These are phyloP conservation scores for Musa schizocarpa DNA, from an alignment of 176 grass and related monocot species.

Conservation along the genomic window DNA sequence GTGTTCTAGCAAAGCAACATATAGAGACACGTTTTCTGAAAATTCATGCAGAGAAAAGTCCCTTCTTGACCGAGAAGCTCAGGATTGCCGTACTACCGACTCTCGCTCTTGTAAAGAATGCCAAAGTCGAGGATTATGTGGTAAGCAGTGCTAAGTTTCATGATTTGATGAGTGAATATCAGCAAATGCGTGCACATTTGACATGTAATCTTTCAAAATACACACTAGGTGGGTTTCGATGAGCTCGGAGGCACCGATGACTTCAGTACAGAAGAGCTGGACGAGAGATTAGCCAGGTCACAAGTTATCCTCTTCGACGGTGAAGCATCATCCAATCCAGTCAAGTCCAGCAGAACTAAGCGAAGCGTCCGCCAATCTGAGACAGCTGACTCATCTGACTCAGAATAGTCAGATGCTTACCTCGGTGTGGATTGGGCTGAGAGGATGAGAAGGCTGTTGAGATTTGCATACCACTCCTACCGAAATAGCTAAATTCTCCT, in stretches of 20 bases:
- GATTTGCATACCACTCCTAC: no score
- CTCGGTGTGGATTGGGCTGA: no score
- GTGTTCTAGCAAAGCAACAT: conserved; percentile 80
- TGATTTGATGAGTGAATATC: no score
- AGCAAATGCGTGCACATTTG: background rate
- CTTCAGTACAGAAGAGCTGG: conserved; percentile 71
- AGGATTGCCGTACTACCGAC: conserved; percentile 76
- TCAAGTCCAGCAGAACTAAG: conserved; percentile 32
- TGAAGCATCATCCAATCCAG: conserved; percentile 43
- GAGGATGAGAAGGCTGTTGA: no score
- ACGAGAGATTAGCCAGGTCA: conserved; percentile 62
- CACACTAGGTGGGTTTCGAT: conserved; percentile 69
- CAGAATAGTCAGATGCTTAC: conserved; percentile 29
- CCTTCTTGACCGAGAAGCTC: conserved; percentile 86
- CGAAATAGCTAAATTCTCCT: no score
- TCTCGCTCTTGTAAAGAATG: conserved; percentile 72
- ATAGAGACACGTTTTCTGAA: conserved; percentile 86
- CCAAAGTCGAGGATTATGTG: conserved; percentile 75
- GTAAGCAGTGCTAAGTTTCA: conserved; percentile 28
- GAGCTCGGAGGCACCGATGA: conserved; percentile 84
- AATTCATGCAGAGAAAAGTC: conserved; percentile 89
- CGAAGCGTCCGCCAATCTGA: conserved; percentile 64
- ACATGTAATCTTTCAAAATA: background rate
- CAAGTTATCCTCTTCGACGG: conserved; percentile 65
- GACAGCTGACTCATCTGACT: conserved; percentile 61